These are phyloP conservation scores for Exobasidium cylindrosporum DNA, from an alignment of 1,284 basidiomycete genomes.

Conservation along the genomic window DNA sequence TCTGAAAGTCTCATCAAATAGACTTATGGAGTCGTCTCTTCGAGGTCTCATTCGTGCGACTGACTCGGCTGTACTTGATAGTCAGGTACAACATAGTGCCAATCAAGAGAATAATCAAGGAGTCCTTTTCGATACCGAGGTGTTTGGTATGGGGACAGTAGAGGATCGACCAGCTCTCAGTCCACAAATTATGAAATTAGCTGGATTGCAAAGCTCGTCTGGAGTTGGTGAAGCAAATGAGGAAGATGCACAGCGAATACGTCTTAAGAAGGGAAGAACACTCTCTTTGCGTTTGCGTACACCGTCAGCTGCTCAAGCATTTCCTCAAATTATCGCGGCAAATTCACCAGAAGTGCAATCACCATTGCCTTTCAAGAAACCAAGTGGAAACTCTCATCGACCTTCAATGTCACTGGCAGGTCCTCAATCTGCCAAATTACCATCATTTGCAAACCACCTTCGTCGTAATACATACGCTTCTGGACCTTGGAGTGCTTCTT, in stretches of 20 bases:
- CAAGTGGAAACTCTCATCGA: not conserved
- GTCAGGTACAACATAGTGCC: not conserved
- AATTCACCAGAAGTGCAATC: not conserved
- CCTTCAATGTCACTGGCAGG: not conserved
- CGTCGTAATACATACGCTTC: not conserved
- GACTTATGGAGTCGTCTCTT: conserved; percentile 5
- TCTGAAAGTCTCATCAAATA: conserved; percentile 1
- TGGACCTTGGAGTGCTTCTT: not conserved
- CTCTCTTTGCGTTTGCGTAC: conserved; percentile 3
- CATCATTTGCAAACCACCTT: not conserved
- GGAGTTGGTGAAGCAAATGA: no score
- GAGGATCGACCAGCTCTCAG: not conserved
- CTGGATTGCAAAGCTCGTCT: no score
- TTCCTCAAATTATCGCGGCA: not conserved
- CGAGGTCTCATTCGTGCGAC: conserved; percentile 8
- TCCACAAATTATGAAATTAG: no score
- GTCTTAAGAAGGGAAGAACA: not conserved
- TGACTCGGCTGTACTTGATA: not conserved
- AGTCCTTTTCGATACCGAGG: not conserved
- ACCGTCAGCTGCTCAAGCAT: not conserved
- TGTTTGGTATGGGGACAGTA: not conserved
- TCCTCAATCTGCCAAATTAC: not conserved
- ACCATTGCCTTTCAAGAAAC: not conserved
- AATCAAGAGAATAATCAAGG: not conserved
- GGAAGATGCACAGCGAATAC: not conserved